Percentiles rank a stretch among this genome's conserved stretches.
These are phyloP conservation scores for Hygrophila difformis DNA, from an alignment of 257 asterid genomes.

Conservation along the genomic window DNA sequence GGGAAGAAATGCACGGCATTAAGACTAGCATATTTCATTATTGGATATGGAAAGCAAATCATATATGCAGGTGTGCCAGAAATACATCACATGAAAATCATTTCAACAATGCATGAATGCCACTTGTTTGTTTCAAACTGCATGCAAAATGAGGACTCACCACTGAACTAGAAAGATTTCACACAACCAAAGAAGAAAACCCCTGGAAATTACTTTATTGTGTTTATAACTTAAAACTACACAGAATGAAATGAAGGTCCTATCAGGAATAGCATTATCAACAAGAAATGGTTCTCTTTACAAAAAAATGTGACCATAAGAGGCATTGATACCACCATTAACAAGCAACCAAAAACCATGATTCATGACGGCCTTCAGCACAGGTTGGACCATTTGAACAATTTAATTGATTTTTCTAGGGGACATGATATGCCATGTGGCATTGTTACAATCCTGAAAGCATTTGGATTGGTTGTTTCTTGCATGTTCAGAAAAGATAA, in stretches of 20 bases:
- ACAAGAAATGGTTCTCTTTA: too few species aligned
- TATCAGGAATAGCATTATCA: not conserved
- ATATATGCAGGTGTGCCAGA: not conserved
- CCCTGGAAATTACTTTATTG: not conserved
- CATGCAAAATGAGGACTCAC: not conserved
- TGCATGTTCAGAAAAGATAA: too few species aligned
- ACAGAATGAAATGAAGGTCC: not conserved
- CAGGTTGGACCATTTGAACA: too few species aligned
- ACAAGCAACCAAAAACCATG: too few species aligned
- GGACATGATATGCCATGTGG: too few species aligned
- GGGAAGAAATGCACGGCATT: slow-evolving; percentile 5
- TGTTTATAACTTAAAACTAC: not conserved
- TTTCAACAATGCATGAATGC: not conserved
- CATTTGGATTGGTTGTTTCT: too few species aligned
- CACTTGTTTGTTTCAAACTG: not conserved
- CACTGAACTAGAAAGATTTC: not conserved
- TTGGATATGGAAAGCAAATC: not conserved
- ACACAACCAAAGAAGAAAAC: not conserved
- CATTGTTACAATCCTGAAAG: too few species aligned
- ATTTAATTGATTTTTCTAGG: too few species aligned
- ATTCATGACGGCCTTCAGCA: too few species aligned
- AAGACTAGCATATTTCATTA: not conserved
- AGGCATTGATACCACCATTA: too few species aligned
- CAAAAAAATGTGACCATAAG: too few species aligned
- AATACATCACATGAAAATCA: slow-evolving; percentile 3